phyloP scores from a whole-genome alignment of 2,329 filamentous ascomycete genomes.

The Metarhizium anisopliae region DNA sequence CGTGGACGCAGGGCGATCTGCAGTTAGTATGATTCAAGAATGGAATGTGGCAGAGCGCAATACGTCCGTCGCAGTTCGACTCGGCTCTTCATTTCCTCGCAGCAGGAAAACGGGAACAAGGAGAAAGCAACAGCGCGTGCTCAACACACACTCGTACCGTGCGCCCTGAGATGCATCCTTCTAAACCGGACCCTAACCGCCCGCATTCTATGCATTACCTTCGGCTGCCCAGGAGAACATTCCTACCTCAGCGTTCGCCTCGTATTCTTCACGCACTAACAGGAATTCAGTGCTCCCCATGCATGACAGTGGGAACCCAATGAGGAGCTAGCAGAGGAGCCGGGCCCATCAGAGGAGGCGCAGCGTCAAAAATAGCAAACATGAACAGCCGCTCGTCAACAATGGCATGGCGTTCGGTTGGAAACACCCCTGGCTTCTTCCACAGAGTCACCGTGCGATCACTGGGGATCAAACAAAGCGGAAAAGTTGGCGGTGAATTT shows the following conservation, averaged over 20 bases:
- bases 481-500: too few species aligned
- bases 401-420: background rate
- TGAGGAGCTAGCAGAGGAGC: background rate
- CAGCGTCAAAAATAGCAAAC: slow-evolving; percentile 6
- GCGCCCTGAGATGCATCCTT: too few species aligned
- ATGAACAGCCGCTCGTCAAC: too few species aligned
- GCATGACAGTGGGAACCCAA: background rate
- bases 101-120: background rate
- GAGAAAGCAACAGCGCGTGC: too few species aligned
- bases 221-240: background rate
- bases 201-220: background rate
- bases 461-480: too few species aligned
- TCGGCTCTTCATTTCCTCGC: background rate
- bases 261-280: background rate
- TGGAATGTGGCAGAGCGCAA: background rate
- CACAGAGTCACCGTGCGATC: too few species aligned
- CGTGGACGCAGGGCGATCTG: background rate
- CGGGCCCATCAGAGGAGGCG: background rate
- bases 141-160: too few species aligned
- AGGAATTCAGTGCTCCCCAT: background rate
- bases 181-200: background rate
- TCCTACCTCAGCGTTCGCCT: background rate
- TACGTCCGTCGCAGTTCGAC: background rate
- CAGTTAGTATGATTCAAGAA: background rate
- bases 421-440: too few species aligned